These are phyloP conservation scores for Cryptococcus sp. DNA, from an alignment of 1,284 basidiomycete species.

Conservation along the genomic window DNA sequence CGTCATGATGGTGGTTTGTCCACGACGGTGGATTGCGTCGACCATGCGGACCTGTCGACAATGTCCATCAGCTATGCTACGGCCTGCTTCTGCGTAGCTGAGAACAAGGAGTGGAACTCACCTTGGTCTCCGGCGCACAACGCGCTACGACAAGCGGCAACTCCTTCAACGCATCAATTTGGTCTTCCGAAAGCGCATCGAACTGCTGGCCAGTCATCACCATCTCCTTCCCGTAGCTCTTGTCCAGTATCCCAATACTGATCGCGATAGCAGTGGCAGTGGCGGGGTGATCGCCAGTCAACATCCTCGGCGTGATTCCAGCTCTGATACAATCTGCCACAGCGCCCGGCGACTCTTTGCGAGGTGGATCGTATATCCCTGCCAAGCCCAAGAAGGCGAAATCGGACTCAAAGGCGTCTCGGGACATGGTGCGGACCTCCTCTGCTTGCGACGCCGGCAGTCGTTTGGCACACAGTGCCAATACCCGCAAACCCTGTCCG, in stretches of 20 bases:
- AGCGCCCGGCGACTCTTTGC: constrained; percentile 65
- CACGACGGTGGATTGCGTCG: constrained; percentile 61
- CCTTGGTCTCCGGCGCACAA: constrained; percentile 60
- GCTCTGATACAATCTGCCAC: constrained; percentile 66
- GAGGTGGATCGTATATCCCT: constrained; percentile 71
- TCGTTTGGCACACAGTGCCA: constrained; percentile 55
- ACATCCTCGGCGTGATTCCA: constrained; percentile 69
- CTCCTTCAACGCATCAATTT: constrained; percentile 62
- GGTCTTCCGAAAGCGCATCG: constrained; percentile 63
- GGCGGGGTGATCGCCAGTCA: constrained; percentile 58
- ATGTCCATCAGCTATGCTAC: background rate
- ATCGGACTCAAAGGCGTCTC: constrained; percentile 62
- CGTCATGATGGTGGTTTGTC: constrained; percentile 54
- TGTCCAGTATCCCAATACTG: constrained; percentile 60
- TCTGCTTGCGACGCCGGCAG: constrained; percentile 51
- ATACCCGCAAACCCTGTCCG: constrained; percentile 61
- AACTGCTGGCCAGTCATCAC: constrained; percentile 65
- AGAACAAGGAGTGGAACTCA: constrained; percentile 13
- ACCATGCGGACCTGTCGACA: constrained; percentile 58
- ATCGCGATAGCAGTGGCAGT: constrained; percentile 59
- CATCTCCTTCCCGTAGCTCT: constrained; percentile 46
- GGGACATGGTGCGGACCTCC: constrained; percentile 41
- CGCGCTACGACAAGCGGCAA: constrained; percentile 64
- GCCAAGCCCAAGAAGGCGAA: constrained; percentile 66
- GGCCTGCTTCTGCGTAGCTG: background rate